phyloP scores from a whole-genome alignment of 306 rosid genomes.

The Rosa persica region DNA sequence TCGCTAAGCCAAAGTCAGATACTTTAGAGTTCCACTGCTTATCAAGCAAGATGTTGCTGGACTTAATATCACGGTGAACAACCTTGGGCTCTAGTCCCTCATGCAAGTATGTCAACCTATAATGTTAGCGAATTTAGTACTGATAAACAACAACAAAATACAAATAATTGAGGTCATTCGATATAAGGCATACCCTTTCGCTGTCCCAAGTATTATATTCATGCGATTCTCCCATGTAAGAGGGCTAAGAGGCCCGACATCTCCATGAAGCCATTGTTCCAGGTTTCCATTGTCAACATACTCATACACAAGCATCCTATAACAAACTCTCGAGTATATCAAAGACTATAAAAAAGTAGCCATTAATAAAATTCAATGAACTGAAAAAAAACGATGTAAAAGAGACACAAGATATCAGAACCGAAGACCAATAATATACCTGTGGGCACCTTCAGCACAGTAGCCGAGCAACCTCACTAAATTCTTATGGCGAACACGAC shows the following conservation, averaged over 20 bases:
- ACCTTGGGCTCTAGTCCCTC: constrained; percentile 71
- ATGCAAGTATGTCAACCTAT: constrained; percentile 56
- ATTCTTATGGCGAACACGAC: constrained; percentile 68
- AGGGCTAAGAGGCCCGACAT: constrained; percentile 54
- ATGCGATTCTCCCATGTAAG: constrained; percentile 58
- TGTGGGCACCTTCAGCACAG: constrained; percentile 67
- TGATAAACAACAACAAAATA: not conserved
- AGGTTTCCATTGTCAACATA: constrained; percentile 62
- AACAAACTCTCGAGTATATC: constrained; percentile 7
- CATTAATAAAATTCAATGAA: not conserved
- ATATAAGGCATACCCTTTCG: constrained; percentile 48
- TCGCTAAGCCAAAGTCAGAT: constrained; percentile 65
- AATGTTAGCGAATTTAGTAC: constrained; percentile 5
- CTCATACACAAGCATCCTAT: constrained; percentile 64
- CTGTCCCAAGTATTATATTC: constrained; percentile 57
- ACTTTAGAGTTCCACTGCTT: constrained; percentile 63
- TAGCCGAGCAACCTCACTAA: constrained; percentile 62
- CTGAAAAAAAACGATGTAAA: not conserved
- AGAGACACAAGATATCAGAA: not conserved
- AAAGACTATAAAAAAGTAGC: not conserved
- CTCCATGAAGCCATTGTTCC: constrained; percentile 70
- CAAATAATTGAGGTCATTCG: not conserved
- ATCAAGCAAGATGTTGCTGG: constrained; percentile 65
- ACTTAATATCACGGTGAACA: constrained; percentile 66
- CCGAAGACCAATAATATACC: constrained; percentile 28